A percentile compares a stretch with the other conserved stretches of the same genome.
Evolutionary conservation across 208 protist species (phyloP).

Genomic region (Histomonas meleagridis): DNA sequence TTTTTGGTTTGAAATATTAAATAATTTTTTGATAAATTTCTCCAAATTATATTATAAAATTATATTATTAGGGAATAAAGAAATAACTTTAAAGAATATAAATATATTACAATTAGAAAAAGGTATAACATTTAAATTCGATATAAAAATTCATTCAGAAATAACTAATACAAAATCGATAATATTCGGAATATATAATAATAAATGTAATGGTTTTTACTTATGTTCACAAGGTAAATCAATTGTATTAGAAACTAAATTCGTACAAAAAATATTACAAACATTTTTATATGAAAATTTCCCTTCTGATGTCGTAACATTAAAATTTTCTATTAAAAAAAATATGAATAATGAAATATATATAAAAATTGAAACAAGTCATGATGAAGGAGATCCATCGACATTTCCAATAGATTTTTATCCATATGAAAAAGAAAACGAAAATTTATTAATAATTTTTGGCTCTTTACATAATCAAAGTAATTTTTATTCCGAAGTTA

Average conservation of each 20-base stretch:
- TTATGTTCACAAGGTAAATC: neutral
- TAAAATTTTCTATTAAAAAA: neutral
- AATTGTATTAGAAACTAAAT: neutral
- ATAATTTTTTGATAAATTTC: neutral
- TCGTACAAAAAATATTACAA: too few species aligned
- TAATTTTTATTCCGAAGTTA: too few species aligned
- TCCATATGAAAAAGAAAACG: neutral
- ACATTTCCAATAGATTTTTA: neutral
- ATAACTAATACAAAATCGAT: neutral
- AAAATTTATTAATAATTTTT: neutral
- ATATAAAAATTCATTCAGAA: neutral
- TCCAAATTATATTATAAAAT: neutral
- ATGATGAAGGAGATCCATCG: neutral
- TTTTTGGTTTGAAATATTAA: neutral
- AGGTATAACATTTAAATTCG: neutral
- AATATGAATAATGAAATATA: neutral
- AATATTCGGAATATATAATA: neutral
- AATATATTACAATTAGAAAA: neutral
- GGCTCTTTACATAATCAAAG: neutral
- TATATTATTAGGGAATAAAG: too few species aligned
- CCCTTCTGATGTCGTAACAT: neutral
- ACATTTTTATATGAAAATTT: neutral
- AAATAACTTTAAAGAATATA: neutral
- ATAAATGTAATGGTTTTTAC: neutral
- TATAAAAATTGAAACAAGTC: neutral